Evolutionary conservation across 2,329 filamentous ascomycete species (phyloP).

Genomic region (Aspergillus sp.): DNA sequence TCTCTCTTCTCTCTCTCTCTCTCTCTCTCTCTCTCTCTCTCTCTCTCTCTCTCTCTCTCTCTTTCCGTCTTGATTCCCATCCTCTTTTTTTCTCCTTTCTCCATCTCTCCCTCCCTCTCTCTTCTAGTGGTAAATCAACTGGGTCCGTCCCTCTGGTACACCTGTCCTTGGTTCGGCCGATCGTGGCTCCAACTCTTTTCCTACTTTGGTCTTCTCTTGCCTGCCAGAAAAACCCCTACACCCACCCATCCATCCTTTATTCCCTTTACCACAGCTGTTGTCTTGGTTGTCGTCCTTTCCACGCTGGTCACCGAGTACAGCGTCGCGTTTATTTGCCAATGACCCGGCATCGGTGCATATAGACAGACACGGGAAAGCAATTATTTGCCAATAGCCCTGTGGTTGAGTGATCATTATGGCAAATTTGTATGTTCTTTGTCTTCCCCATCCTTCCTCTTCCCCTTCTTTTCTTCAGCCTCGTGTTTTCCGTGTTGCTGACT

Average conservation of each 20-base stretch:
- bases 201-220: background rate
- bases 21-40: constrained; percentile 4
- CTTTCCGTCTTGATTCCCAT: background rate
- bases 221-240: background rate
- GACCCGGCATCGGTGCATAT: constrained; percentile 7
- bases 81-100: constrained; percentile 8
- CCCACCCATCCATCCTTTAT: background rate
- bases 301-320: background rate
- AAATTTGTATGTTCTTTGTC: constrained; percentile 13
- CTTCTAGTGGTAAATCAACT: background rate
- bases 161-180: constrained; percentile 7
- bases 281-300: background rate
- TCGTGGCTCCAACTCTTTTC: constrained; percentile 3
- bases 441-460: too few species aligned
- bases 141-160: background rate
- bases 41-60: background rate
- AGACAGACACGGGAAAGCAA: constrained; percentile 4
- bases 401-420: constrained; percentile 10
- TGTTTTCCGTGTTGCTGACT: background rate
- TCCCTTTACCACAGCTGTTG: constrained; percentile 1
- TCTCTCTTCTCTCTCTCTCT: constrained; percentile 8
- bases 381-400: constrained; percentile 3
- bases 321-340: constrained; percentile 7
- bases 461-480: too few species aligned
- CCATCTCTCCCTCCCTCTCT: background rate